A percentile compares a stretch with the other conserved stretches of the same genome.
phyloP scores from a whole-genome alignment of 2,329 filamentous ascomycete species.

The Paracoccidioides lutzii region DNA sequence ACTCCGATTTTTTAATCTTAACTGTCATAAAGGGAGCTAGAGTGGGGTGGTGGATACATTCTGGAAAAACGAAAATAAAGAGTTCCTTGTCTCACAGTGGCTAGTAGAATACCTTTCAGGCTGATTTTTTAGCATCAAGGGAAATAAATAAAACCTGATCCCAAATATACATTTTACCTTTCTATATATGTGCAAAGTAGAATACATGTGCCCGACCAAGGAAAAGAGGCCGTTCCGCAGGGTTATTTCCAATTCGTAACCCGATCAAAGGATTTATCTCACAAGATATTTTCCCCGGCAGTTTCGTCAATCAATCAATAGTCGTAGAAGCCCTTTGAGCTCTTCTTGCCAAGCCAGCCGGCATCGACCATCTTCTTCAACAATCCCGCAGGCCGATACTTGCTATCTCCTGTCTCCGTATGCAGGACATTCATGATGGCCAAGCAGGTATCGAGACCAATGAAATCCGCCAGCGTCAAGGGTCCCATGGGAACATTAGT shows the following conservation, averaged over 20 bases:
- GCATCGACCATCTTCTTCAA: constrained; percentile 94
- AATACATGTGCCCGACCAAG: no score
- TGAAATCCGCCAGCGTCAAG: constrained; percentile 86
- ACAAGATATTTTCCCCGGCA: not conserved
- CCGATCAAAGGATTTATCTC: no score
- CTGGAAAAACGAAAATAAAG: no score
- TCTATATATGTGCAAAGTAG: no score
- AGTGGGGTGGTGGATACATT: not conserved
- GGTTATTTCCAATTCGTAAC: no score
- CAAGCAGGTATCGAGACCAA: constrained; percentile 89
- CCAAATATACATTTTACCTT: no score
- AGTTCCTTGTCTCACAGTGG: no score
- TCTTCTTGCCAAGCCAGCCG: constrained; percentile 96
- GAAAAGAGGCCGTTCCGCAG: no score
- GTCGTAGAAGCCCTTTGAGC: constrained; percentile 82
- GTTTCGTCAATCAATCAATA: constrained; percentile 6
- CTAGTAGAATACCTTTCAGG: no score
- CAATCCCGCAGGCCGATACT: constrained; percentile 82
- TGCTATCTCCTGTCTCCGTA: constrained; percentile 82
- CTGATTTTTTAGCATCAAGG: no score
- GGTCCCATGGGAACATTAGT: constrained; percentile 98
- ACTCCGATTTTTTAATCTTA: not conserved
- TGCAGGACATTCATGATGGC: constrained; percentile 95
- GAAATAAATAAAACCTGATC: no score
- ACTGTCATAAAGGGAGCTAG: not conserved